Base-by-base conservation (phyloP, 2,329 filamentous ascomycete species). In the Apiospora aurea region DNA sequence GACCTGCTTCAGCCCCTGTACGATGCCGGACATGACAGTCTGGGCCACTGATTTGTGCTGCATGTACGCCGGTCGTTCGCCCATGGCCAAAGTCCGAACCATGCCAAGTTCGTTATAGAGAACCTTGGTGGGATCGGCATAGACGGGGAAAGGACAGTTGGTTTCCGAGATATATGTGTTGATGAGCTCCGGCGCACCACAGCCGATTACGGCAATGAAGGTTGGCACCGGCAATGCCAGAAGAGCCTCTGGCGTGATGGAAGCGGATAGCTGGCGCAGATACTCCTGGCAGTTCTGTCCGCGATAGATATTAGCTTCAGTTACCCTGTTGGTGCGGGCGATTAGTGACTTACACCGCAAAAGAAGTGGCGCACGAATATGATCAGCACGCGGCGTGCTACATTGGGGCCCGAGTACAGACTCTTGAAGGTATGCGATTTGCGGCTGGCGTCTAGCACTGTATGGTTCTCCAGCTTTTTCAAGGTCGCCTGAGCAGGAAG, bases 311-410 rank as follows among this genome's bases (percentile, higher is more conserved):
- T 71, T 51, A 57, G 64, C 46, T 38, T 29, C 21, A 41, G 29
- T 29, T 66, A 61, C 11, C 57, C 6, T 34, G 14, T 2, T 64
- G n/a, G 64, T 47, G 44, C 44, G 10, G 66, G 34, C 69, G 69
- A 53, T 44, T 26, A 64, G 61, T 18, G 57, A 86, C 91, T 81
- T 86, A 94, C 92, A 47, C 92, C 92, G 79, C 93, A 95, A 85
- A 93, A 94, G 82, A 95, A 95, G 82, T 95, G 93, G 64, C 93
- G 88, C 72, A 95, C 87, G 79, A 95, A 95, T 75, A 95, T 89
- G 57, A 94, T 82, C 44, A 95, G 85, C 41, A 93, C 89, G 2
- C 90, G 84, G 24, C 86, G 83, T 16, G 87, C 84, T 2, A 85
- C 84, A 70, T 88, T 87, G 67, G 80, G 84, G 4, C 89, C 88